Conservation (phyloP, 1,284 basidiomycete genomes). For the Fomitopsis betulina region DNA sequence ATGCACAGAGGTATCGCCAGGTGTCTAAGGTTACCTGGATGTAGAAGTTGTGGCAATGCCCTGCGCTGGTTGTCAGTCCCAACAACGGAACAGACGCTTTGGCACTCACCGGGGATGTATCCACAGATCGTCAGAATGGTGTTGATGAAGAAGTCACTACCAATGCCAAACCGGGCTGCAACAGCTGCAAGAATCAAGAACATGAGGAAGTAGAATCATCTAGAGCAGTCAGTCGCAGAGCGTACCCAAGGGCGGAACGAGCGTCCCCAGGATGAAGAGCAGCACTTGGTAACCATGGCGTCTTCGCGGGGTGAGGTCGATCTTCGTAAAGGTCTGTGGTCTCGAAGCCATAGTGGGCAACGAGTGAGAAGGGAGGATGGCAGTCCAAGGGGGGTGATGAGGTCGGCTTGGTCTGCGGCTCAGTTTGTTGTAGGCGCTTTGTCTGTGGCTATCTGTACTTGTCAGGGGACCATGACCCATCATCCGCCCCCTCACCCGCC, state of each 20-base stretch:
- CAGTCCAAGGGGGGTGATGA: neutral
- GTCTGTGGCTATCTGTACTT: neutral
- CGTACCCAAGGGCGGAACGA: slow-evolving; percentile 85
- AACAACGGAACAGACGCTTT: neutral
- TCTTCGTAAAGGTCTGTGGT: slow-evolving; percentile 38
- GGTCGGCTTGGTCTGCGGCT: neutral
- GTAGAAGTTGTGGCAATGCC: slow-evolving; percentile 89
- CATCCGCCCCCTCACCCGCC: neutral
- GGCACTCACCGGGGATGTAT: slow-evolving; percentile 75
- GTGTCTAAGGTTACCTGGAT: slow-evolving; percentile 55
- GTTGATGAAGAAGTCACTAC: slow-evolving; percentile 91
- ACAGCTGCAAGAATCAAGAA: slow-evolving; percentile 58
- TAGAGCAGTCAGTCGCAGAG: slow-evolving; percentile 11
- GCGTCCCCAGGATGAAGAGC: slow-evolving; percentile 78
- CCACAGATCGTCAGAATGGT: slow-evolving; percentile 86
- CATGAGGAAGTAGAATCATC: slow-evolving; percentile 3
- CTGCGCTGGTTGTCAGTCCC: slow-evolving; percentile 31
- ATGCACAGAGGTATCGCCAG: neutral
- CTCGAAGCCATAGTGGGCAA: slow-evolving; percentile 3
- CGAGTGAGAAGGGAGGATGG: neutral
- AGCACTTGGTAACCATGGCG: slow-evolving; percentile 84
- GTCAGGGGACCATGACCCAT: neutral
- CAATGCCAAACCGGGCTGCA: slow-evolving; percentile 91
- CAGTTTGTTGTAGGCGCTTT: neutral
- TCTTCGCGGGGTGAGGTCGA: slow-evolving; percentile 62